A percentile compares a stretch with the other conserved stretches of the same genome.
Conservation (phyloP, 345 rosid species). For the rapeseed (Brassica napus) region DNA sequence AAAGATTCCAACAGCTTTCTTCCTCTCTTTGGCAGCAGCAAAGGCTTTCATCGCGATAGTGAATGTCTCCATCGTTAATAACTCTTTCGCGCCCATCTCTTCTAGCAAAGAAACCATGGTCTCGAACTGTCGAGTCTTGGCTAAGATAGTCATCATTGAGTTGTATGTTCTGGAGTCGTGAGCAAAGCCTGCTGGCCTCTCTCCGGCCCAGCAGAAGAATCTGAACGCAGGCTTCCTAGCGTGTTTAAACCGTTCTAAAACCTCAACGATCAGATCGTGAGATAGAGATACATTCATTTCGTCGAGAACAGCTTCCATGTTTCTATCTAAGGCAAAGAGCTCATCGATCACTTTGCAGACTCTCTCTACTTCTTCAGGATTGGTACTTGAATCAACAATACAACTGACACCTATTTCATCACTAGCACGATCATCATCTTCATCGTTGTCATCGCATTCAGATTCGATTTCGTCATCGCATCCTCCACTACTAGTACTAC, state of each 20-base stretch:
- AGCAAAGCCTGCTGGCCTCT: constrained; percentile 50
- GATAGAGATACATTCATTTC: constrained; percentile 59
- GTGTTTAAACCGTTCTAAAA: constrained; percentile 64
- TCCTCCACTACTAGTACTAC: constrained; percentile 5
- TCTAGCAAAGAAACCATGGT: constrained; percentile 82
- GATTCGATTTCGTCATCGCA: not conserved
- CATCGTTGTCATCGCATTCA: too few relatives aligned
- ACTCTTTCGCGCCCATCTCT: constrained; percentile 74
- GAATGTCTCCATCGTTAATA: constrained; percentile 73
- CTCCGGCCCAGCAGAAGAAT: constrained; percentile 84
- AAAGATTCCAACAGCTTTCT: constrained; percentile 81
- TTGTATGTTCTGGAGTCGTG: constrained; percentile 83
- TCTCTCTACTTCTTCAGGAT: constrained; percentile 59
- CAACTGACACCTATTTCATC: constrained; percentile 12
- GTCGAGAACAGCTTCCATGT: constrained; percentile 91
- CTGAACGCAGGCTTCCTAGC: constrained; percentile 87
- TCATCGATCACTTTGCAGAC: constrained; percentile 90
- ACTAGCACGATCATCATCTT: not conserved
- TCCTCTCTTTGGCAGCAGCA: constrained; percentile 89
- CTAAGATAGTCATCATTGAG: constrained; percentile 72
- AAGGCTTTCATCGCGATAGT: constrained; percentile 71
- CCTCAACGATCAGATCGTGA: constrained; percentile 59
- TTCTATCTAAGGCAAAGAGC: constrained; percentile 74
- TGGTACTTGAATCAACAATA: constrained; percentile 34
- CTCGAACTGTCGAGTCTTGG: constrained; percentile 79